These are phyloP conservation scores for Ophiostoma australiae DNA, from an alignment of 2,329 filamentous ascomycete genomes.

Conservation along the genomic window DNA sequence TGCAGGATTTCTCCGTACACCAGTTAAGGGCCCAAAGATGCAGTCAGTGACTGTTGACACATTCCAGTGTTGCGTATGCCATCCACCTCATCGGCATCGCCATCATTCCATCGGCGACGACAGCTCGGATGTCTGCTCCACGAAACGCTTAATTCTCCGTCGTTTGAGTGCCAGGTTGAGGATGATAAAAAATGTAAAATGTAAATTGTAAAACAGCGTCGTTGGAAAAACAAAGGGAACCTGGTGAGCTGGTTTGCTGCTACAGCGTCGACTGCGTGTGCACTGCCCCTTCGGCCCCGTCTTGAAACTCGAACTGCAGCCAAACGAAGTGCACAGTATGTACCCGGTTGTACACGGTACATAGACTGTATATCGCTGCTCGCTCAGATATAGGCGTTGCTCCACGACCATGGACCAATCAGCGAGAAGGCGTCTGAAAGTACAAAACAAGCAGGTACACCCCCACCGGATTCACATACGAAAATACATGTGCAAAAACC, in stretches of 20 bases:
- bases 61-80: constrained; percentile 2
- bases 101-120: not conserved
- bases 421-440: not conserved
- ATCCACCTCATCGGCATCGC: not conserved
- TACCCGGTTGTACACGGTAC: not conserved
- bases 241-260: no score
- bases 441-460: not conserved
- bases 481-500: not conserved
- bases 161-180: not conserved
- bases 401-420: not conserved
- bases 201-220: no score
- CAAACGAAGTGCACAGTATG: not conserved
- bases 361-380: not conserved
- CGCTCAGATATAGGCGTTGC: not conserved
- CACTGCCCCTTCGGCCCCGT: not conserved
- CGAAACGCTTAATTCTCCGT: constrained; percentile 7
- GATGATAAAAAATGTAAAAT: not conserved
- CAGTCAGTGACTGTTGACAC: not conserved
- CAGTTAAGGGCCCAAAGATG: not conserved
- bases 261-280: not conserved
- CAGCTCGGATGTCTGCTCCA: not conserved
- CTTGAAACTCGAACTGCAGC: constrained; percentile 4
- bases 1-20: not conserved
- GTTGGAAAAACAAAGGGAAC: not conserved
- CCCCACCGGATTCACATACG: not conserved